These are phyloP conservation scores for Westerdykella aurantiaca DNA, from an alignment of 2,329 filamentous ascomycete genomes.

Conservation along the genomic window DNA sequence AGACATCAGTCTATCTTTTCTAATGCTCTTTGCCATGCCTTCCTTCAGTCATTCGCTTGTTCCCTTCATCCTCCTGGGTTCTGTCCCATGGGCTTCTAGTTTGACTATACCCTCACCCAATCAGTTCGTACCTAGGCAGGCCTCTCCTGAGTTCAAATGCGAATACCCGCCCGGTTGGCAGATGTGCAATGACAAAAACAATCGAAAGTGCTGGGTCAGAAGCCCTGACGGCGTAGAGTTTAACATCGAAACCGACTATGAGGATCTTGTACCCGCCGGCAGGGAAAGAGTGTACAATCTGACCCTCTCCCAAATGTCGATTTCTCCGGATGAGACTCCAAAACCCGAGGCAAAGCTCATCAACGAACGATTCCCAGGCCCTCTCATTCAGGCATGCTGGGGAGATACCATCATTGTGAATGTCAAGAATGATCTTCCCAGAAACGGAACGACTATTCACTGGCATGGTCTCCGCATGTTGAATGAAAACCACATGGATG, in stretches of 20 bases:
- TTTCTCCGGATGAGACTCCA: slow-evolving; percentile 15
- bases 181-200: slow-evolving; percentile 13
- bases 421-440: slow-evolving; percentile 48
- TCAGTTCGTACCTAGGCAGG: slow-evolving; percentile 10
- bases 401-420: slow-evolving; percentile 18
- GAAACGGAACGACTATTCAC: slow-evolving; percentile 58
- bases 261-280: slow-evolving; percentile 8
- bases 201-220: slow-evolving; percentile 23
- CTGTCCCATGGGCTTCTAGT: slow-evolving; percentile 8
- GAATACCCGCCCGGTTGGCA: slow-evolving; percentile 12
- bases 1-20: too few relatives aligned
- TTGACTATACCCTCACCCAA: slow-evolving; percentile 2
- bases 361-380: slow-evolving; percentile 18
- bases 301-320: slow-evolving; percentile 6
- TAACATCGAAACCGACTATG: slow-evolving; percentile 21
- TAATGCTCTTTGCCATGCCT: slow-evolving; percentile 7
- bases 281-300: slow-evolving; percentile 5
- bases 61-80: slow-evolving; percentile 5
- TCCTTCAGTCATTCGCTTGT: slow-evolving; percentile 8
- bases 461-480: slow-evolving; percentile 55
- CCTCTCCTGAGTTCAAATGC: slow-evolving; percentile 14
- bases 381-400: slow-evolving; percentile 20
- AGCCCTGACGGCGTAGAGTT: slow-evolving; percentile 11
- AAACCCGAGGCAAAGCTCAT: slow-evolving; percentile 18
- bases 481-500: slow-evolving; percentile 50